Conservation (phyloP, 164 flowering plant species). For the Vitis rupestris region DNA sequence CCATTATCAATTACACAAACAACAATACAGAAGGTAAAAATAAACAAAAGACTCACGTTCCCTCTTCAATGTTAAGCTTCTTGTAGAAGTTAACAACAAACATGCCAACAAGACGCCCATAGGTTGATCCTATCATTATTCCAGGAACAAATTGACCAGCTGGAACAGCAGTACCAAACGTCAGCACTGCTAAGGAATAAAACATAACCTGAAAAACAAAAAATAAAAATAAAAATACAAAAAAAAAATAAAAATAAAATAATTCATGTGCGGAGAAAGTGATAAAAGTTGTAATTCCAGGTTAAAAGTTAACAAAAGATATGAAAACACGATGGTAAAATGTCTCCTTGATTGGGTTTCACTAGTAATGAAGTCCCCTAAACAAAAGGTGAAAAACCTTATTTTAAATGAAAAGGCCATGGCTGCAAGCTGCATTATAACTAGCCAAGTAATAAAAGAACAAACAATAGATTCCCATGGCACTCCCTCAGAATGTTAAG, state of each 20-base stretch:
- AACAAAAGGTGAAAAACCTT: no score
- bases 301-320: no score
- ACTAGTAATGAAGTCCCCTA: no score
- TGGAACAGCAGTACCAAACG: conserved; percentile 98
- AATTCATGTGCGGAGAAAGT: background rate
- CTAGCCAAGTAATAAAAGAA: no score
- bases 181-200: conserved; percentile 91
- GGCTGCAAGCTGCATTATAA: no score
- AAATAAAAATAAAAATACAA: background rate
- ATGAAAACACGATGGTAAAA: no score
- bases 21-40: background rate
- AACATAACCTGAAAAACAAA: conserved; percentile 77
- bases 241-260: background rate
- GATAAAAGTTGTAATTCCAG: background rate
- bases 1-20: no score
- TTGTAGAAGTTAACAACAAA: conserved; percentile 87
- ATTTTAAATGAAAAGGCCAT: no score
- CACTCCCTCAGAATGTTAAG: no score
- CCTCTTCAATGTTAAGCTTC: conserved; percentile 95
- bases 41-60: conserved; percentile 72
- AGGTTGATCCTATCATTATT: conserved; percentile 98
- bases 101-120: conserved; percentile 99
- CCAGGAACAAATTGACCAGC: conserved; percentile 99
- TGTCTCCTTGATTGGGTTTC: no score
- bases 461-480: no score